Evolutionary conservation across 306 rosid species (phyloP).

Genomic region (Spatholobus suberectus): DNA sequence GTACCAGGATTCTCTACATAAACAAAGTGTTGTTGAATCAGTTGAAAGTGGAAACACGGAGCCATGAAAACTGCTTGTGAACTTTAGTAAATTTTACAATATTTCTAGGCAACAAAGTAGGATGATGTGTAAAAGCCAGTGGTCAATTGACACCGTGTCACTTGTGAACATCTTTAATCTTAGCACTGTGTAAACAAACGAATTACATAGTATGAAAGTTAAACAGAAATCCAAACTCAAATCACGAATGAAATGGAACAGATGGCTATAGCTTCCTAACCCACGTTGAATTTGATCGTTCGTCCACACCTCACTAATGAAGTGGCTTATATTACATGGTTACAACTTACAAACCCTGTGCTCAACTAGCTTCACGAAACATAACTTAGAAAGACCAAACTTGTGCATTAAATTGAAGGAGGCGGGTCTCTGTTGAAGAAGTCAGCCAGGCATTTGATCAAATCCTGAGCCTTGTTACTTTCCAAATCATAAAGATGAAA

Average conservation of each 20-base stretch:
- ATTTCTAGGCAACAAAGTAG: neutral
- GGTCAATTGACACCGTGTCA: neutral
- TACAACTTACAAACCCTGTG: too few species aligned
- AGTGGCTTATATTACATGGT: too few species aligned
- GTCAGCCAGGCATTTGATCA: constrained; percentile 43
- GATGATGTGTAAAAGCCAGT: neutral
- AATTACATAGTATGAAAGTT: neutral
- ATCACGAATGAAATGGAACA: too few species aligned
- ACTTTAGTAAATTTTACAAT: neutral
- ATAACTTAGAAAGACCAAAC: neutral
- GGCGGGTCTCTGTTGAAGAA: constrained; percentile 47
- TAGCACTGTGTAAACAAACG: neutral
- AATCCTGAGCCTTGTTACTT: constrained; percentile 26
- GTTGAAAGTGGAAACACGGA: neutral
- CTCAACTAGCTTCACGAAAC: neutral
- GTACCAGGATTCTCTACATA: neutral
- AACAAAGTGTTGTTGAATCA: neutral
- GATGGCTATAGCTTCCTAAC: too few species aligned
- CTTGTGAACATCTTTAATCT: neutral
- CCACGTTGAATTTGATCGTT: too few species aligned
- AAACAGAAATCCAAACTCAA: neutral
- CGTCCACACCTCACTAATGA: too few species aligned
- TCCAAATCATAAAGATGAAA: constrained; percentile 42
- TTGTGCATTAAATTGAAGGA: constrained; percentile 4
- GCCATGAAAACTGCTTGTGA: neutral